phyloP scores from a whole-genome alignment of 192 early-diverging fungal species.

The Umbelopsis vinacea region DNA sequence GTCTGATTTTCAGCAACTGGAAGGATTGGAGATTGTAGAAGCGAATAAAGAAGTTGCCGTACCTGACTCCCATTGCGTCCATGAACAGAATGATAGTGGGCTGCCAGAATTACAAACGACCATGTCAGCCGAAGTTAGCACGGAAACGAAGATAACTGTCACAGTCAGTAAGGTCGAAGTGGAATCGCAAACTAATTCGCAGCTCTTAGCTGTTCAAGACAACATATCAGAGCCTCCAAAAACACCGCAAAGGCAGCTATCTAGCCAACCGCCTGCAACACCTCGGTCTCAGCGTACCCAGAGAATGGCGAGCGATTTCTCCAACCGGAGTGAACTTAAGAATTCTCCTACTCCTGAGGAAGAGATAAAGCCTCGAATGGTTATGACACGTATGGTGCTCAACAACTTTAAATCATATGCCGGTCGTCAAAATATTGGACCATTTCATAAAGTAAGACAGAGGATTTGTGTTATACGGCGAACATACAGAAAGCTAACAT shows the following conservation, averaged over 20 bases:
- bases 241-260: neutral
- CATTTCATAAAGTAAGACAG: conserved; percentile 87
- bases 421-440: conserved; percentile 89
- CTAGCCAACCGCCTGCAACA: neutral
- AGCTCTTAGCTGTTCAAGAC: neutral
- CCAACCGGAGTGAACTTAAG: neutral
- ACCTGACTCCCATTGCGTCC: neutral
- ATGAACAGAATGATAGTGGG: neutral
- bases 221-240: neutral
- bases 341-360: conserved; percentile 20
- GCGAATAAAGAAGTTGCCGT: neutral
- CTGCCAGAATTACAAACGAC: neutral
- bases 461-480: neutral
- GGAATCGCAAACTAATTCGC: neutral
- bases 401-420: conserved; percentile 98
- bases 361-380: conserved; percentile 42
- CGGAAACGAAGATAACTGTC: too few relatives aligned
- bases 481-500: neutral
- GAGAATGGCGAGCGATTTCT: neutral
- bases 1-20: neutral
- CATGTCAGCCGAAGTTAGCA: neutral
- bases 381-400: conserved; percentile 78
- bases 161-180: neutral
- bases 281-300: neutral
- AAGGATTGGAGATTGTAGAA: neutral